These are phyloP conservation scores for Elsinoe ampelina DNA, from an alignment of 2,329 filamentous ascomycete genomes.

Conservation along the genomic window DNA sequence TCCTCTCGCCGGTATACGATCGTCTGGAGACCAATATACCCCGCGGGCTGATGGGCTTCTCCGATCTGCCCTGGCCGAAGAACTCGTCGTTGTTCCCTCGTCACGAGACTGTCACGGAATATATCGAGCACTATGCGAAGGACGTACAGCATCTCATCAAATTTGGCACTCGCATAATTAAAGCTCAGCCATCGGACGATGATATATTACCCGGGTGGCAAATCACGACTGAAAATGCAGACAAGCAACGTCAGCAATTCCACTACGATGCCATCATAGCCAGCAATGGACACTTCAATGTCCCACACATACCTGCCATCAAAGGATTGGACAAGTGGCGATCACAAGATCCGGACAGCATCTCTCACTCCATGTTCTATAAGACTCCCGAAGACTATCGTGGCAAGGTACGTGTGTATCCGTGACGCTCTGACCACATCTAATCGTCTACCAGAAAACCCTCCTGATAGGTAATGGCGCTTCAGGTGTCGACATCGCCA, in stretches of 20 bases:
- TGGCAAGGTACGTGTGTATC: constrained; percentile 32
- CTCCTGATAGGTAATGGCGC: constrained; percentile 77
- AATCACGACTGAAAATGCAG: constrained; percentile 36
- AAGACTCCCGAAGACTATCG: constrained; percentile 54
- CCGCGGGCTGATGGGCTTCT: constrained; percentile 67
- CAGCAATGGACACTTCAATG: constrained; percentile 40
- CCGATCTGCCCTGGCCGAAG: constrained; percentile 46
- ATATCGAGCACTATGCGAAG: constrained; percentile 62
- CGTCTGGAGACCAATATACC: constrained; percentile 81
- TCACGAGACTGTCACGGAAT: constrained; percentile 60
- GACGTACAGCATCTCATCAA: constrained; percentile 58
- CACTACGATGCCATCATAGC: constrained; percentile 46
- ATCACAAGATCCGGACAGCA: constrained; percentile 28
- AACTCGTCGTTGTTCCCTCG: constrained; percentile 64
- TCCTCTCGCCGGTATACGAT: constrained; percentile 78
- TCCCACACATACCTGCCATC: constrained; percentile 37
- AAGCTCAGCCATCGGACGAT: constrained; percentile 36
- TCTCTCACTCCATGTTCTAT: constrained; percentile 63
- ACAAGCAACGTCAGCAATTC: constrained; percentile 29
- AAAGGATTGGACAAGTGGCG: constrained; percentile 34
- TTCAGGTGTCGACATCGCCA: constrained; percentile 73
- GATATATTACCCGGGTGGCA: constrained; percentile 43
- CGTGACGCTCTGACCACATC: background rate
- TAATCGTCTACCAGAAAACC: constrained; percentile 48
- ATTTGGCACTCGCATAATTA: constrained; percentile 62